phyloP scores from a whole-genome alignment of 2,329 filamentous ascomycete genomes.

The Phaeosphaeriaceae sp. region DNA sequence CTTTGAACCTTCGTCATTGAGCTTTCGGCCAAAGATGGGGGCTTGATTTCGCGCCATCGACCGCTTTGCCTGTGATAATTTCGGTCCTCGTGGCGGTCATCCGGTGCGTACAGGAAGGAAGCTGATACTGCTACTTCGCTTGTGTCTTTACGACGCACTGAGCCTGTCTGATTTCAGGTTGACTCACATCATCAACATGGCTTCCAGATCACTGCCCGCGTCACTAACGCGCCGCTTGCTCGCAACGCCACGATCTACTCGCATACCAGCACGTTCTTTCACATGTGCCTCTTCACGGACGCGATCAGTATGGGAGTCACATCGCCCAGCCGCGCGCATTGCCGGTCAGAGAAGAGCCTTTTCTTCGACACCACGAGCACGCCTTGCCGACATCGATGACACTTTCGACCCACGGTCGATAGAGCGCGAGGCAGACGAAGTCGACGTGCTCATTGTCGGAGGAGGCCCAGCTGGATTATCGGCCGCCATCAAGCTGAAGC shows the following conservation, averaged over 20 bases:
- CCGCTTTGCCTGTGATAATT: constrained; percentile 8
- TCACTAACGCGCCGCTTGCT: constrained; percentile 37
- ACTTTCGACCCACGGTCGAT: constrained; percentile 59
- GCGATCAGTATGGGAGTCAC: constrained; percentile 23
- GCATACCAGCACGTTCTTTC: constrained; percentile 27
- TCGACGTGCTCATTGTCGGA: constrained; percentile 96
- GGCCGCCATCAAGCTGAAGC: constrained; percentile 93
- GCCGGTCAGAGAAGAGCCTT: constrained; percentile 48
- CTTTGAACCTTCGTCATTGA: constrained; percentile 32
- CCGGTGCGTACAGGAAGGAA: neutral
- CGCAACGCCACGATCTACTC: constrained; percentile 24
- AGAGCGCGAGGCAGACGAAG: constrained; percentile 89
- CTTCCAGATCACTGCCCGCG: constrained; percentile 37
- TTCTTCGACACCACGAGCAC: constrained; percentile 39
- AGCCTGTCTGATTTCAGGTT: neutral
- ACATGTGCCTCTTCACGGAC: constrained; percentile 21
- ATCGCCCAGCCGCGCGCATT: constrained; percentile 44
- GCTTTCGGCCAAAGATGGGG: constrained; percentile 21
- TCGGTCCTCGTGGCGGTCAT: neutral
- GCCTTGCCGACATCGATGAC: constrained; percentile 48
- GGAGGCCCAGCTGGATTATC: constrained; percentile 93
- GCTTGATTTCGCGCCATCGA: constrained; percentile 14
- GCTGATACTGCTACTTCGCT: neutral
- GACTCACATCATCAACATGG: constrained; percentile 35
- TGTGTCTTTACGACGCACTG: neutral